Percentiles rank a stretch among this genome's conserved stretches.
These are phyloP conservation scores for Botryococcus braunii DNA, from an alignment of 163 green algal species.

Conservation along the genomic window DNA sequence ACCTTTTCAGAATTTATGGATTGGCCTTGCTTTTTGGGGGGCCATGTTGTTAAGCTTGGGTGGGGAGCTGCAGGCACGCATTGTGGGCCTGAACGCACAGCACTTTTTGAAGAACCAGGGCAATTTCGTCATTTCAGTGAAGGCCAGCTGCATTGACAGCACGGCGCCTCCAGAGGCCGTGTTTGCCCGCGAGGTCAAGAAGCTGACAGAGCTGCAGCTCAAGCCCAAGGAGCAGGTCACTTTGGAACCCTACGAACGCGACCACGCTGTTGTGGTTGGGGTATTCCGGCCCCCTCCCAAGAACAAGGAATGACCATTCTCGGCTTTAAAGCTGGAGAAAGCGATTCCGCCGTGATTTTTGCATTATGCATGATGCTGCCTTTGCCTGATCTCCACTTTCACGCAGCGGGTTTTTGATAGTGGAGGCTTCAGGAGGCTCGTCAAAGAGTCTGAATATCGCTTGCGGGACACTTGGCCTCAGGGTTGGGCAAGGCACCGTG, in stretches of 20 bases:
- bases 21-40: background rate
- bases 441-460: too few species aligned
- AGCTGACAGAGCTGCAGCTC: conserved; percentile 94
- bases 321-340: too few species aligned
- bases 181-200: conserved; percentile 98
- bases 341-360: too few species aligned
- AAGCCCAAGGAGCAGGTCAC: conserved; percentile 99
- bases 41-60: background rate
- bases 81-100: conserved; percentile 92
- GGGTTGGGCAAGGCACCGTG: too few species aligned
- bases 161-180: conserved; percentile 95
- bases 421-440: too few species aligned
- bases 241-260: conserved; percentile 97
- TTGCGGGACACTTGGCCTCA: too few species aligned
- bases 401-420: too few species aligned
- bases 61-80: conserved; percentile 63
- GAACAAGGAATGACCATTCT: too few species aligned
- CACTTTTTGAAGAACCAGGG: conserved; percentile 98
- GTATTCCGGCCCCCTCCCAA: conserved; percentile 56
- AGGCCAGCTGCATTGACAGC: conserved; percentile 97
- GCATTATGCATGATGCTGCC: too few species aligned
- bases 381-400: too few species aligned
- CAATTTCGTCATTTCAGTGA: conserved; percentile 99
- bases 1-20: background rate
- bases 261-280: conserved; percentile 95